Evolutionary conservation across 2,329 filamentous ascomycete genomes (phyloP), one percentile per base, ranked within the genome.

Genomic region (Xylaria sp.): DNA sequence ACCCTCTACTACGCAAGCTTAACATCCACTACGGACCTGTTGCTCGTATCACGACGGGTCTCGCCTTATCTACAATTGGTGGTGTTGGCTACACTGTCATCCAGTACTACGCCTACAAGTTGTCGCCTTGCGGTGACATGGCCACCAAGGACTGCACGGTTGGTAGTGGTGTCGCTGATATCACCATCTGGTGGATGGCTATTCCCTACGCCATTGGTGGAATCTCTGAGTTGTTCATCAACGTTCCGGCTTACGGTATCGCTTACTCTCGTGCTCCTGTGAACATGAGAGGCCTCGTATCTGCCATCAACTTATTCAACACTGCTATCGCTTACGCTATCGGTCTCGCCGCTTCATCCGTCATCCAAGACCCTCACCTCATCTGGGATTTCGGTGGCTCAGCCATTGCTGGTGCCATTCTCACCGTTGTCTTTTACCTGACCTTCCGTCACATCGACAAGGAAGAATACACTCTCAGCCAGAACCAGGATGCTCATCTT

Each of bases 171-270:
- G 81, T 83, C 10, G 81, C 82, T 0, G 73, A 76, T 57, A 84
- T 88, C 65, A 85, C 82, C 51, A 84, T 86, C 55, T 88, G 90
- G 81, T 90, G 85, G 78, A 83, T 90, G 74, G 86, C 84, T 1
- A 80, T 89, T 7, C 81, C 83, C 6, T 88, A 85, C 71, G 85
- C 88, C 6, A 76, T 82, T 0, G 77, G 80, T 6, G 85, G 88
- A 41, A 80, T 91, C 52, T 81, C 82, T 2, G 82, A 84, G 62
- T 81, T 92, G 23, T 85, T 86, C 73, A 78, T 85, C 74, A 85
- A 85, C 75, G 84, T 85, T 2, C 83, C 84, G 0, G 85, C 84
- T 1, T 86, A 83, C 75, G 84, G 83, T 68, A 83, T 87, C 67
- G 85, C 85, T 1, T 87, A 86, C 76, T 82, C 84, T 1, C 81